phyloP scores from a whole-genome alignment of 169 alveolate genomes.

The Cystoisospora suis region DNA sequence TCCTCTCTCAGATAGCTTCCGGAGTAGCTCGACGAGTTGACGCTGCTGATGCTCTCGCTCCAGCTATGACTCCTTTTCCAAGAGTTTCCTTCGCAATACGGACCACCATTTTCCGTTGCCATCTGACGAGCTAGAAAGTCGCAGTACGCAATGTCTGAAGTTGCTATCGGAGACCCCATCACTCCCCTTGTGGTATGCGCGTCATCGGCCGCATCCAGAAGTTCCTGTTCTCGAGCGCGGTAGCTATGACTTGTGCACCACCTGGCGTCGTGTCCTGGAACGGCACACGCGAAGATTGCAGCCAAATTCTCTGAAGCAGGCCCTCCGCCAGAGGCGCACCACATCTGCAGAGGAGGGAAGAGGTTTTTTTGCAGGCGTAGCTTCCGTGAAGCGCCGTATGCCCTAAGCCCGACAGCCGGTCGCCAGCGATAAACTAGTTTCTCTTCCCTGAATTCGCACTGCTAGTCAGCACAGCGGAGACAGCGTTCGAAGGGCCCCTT shows the following conservation, averaged over 20 bases:
- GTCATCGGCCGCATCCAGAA: neutral
- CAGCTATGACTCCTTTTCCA: neutral
- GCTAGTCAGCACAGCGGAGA: too few relatives aligned
- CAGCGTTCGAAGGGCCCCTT: too few relatives aligned
- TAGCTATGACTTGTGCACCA: neutral
- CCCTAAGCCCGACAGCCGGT: too few relatives aligned
- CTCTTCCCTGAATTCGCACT: too few relatives aligned
- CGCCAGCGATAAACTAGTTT: too few relatives aligned
- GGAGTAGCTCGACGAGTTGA: neutral
- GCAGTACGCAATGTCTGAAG: neutral
- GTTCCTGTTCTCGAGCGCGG: neutral
- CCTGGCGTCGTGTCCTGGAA: neutral
- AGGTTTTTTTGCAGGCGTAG: too few relatives aligned
- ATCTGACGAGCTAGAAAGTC: neutral
- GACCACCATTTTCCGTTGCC: neutral
- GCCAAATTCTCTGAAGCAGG: too few relatives aligned
- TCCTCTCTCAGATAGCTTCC: neutral
- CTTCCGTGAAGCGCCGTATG: too few relatives aligned
- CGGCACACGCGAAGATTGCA: too few relatives aligned
- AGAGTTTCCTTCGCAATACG: neutral
- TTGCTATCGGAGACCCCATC: neutral
- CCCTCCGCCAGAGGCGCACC: too few relatives aligned
- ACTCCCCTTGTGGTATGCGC: neutral
- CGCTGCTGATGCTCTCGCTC: slow-evolving; percentile 19
- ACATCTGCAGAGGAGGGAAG: too few relatives aligned